Percentiles rank a stretch among this genome's conserved stretches.
These are phyloP conservation scores for Plantago coronopus DNA, from an alignment of 305 asterid species.

Conservation along the genomic window DNA sequence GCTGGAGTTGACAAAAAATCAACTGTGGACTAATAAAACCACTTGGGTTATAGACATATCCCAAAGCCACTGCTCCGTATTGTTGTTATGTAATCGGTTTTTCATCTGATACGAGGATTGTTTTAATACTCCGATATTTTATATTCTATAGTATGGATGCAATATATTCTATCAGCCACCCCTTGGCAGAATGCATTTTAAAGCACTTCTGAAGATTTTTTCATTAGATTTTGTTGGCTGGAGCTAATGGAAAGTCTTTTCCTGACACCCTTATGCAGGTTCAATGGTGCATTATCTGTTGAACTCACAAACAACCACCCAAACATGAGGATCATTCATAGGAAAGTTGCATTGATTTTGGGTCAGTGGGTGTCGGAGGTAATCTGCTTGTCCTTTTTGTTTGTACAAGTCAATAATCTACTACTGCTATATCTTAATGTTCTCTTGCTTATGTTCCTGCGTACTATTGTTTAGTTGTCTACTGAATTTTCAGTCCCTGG, in stretches of 20 bases:
- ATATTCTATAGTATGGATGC: slow-evolving; percentile 15
- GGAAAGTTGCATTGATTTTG: slow-evolving; percentile 91
- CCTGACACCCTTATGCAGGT: slow-evolving; percentile 51
- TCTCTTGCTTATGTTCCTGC: slow-evolving; percentile 15
- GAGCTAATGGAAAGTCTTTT: slow-evolving; percentile 21
- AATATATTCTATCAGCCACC: slow-evolving; percentile 1
- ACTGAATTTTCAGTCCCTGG: background rate
- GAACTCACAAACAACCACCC: slow-evolving; percentile 84
- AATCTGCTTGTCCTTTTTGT: slow-evolving; percentile 22
- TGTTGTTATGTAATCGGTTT: slow-evolving; percentile 14
- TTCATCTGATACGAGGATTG: slow-evolving; percentile 17
- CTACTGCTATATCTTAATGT: slow-evolving; percentile 11
- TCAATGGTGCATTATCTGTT: slow-evolving; percentile 79
- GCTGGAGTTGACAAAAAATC: too few species aligned
- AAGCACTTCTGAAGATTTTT: background rate
- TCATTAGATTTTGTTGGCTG: slow-evolving; percentile 7
- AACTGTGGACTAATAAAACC: too few species aligned
- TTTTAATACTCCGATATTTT: slow-evolving; percentile 7
- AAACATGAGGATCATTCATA: slow-evolving; percentile 85
- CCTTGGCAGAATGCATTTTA: slow-evolving; percentile 7
- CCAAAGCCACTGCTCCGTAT: background rate
- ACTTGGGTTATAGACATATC: slow-evolving; percentile 17
- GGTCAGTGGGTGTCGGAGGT: slow-evolving; percentile 99
- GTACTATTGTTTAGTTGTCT: background rate
- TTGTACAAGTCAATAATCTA: slow-evolving; percentile 9